Evolutionary conservation across 2,329 filamentous ascomycete species (phyloP).

Genomic region (Diaporthe vaccinii): DNA sequence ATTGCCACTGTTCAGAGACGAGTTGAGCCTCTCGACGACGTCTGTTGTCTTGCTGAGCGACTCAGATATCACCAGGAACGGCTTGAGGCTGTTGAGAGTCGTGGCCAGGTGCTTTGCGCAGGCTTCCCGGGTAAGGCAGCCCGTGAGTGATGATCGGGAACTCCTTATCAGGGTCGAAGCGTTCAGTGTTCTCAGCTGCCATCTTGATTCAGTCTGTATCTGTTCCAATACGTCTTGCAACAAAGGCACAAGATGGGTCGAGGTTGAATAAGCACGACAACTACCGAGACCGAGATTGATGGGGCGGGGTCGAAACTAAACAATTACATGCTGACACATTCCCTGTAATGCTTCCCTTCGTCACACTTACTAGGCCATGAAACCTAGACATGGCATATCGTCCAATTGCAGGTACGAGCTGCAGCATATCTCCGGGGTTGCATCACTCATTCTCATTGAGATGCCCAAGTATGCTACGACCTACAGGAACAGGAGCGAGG

Average conservation of each 20-base stretch:
- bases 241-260: not conserved
- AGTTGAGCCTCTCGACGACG: slow-evolving; percentile 40
- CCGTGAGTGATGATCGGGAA: slow-evolving; percentile 41
- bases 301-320: slow-evolving; percentile 5
- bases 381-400: not conserved
- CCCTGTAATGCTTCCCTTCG: not conserved
- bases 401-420: not conserved
- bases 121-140: slow-evolving; percentile 42
- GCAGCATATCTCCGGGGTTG: not conserved
- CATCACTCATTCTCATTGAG: not conserved
- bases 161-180: slow-evolving; percentile 37
- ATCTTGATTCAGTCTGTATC: not conserved
- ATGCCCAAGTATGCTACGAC: no score
- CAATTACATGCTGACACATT: not conserved
- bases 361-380: not conserved
- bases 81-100: slow-evolving; percentile 39
- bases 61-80: slow-evolving; percentile 43
- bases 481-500: no score
- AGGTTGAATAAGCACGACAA: not conserved
- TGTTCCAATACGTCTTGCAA: not conserved
- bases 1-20: slow-evolving; percentile 23
- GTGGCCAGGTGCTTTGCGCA: slow-evolving; percentile 38
- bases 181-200: slow-evolving; percentile 38
- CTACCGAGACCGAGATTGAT: not conserved
- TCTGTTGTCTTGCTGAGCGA: slow-evolving; percentile 43